Evolutionary conservation across 1,139 yeast species (phyloP).

Genomic region (Geotrichum reessii): DNA sequence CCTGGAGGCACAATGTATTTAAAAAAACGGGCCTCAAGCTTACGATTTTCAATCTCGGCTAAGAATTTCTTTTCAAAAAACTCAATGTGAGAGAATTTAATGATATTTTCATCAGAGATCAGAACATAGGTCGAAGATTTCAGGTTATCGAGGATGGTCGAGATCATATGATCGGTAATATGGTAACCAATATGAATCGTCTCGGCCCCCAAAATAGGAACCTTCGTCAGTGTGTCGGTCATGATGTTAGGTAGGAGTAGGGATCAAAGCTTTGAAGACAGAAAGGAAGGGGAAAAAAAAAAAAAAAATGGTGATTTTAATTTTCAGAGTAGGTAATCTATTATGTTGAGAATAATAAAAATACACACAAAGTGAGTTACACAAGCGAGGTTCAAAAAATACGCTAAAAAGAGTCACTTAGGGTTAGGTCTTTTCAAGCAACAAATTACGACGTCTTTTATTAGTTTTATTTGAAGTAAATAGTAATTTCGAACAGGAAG

Average conservation of each 20-base stretch:
- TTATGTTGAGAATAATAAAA: not conserved
- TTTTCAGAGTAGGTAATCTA: not conserved
- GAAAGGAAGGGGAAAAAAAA: not conserved
- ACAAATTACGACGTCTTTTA: too few species aligned
- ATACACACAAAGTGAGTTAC: not conserved
- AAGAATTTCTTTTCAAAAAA: conserved; percentile 38
- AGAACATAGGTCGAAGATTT: conserved; percentile 88
- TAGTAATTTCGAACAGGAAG: too few species aligned
- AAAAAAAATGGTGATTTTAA: not conserved
- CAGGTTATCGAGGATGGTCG: conserved; percentile 55
- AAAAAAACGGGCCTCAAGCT: conserved; percentile 52
- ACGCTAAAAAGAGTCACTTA: not conserved
- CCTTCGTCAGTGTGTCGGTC: conserved; percentile 23
- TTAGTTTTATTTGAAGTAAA: too few species aligned
- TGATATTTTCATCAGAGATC: conserved; percentile 80
- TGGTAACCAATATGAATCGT: conserved; percentile 88
- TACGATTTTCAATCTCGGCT: conserved; percentile 32
- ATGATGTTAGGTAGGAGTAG: not conserved
- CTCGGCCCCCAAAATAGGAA: conserved; percentile 61
- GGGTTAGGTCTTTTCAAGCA: too few species aligned
- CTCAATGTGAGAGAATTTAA: conserved; percentile 55
- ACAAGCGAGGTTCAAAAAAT: not conserved
- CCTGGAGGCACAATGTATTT: conserved; percentile 84
- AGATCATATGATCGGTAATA: conserved; percentile 68
- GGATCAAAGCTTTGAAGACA: not conserved